Conservation (phyloP, 1,139 yeast genomes). For the Geotrichum citri-aurantii region DNA sequence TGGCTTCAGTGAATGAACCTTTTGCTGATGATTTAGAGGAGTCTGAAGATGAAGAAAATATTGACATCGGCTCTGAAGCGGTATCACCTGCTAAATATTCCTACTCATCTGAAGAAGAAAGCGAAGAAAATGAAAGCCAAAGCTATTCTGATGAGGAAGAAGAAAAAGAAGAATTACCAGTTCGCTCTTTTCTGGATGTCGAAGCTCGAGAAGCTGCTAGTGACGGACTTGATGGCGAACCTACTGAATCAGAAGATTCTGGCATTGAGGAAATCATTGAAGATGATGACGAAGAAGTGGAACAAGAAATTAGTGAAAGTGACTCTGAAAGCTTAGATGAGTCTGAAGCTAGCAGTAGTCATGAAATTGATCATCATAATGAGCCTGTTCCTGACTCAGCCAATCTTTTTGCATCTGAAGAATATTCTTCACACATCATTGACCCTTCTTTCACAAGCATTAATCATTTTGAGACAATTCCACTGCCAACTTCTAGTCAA, state of each 20-base stretch:
- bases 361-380: background rate
- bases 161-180: constrained; percentile 14
- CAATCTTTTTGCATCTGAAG: background rate
- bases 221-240: constrained; percentile 14
- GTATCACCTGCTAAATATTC: constrained; percentile 5
- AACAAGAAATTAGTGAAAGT: background rate
- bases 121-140: constrained; percentile 16
- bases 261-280: constrained; percentile 3
- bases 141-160: constrained; percentile 21
- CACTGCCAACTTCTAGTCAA: background rate
- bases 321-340: background rate
- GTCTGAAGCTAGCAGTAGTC: background rate
- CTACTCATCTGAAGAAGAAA: constrained; percentile 9
- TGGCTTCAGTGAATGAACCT: constrained; percentile 23
- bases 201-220: background rate
- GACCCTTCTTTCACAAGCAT: background rate
- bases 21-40: constrained; percentile 17
- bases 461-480: background rate
- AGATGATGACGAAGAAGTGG: constrained; percentile 9
- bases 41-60: constrained; percentile 1
- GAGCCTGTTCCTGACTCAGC: background rate
- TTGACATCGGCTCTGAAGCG: constrained; percentile 1
- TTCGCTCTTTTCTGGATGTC: background rate
- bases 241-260: constrained; percentile 15
- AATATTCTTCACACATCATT: background rate